Percentiles rank a stretch among this genome's conserved stretches.
Conservation (phyloP, 2,329 filamentous ascomycete species). For the Zalaria obscura region DNA sequence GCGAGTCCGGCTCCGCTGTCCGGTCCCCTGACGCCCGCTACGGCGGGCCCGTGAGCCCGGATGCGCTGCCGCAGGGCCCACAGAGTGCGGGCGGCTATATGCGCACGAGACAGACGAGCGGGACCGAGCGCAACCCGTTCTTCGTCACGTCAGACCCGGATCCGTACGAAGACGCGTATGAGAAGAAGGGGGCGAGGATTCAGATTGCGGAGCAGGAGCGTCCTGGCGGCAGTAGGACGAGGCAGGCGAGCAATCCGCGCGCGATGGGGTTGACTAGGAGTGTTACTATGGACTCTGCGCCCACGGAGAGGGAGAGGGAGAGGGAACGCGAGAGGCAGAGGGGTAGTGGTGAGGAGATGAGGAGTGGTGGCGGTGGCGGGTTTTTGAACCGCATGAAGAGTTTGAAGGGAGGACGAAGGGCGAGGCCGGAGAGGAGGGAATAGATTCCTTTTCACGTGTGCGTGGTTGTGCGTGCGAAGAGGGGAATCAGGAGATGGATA, state of each 20-base stretch:
- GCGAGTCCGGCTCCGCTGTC: slow-evolving; percentile 17
- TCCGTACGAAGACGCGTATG: slow-evolving; percentile 58
- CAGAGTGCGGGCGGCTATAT: slow-evolving; percentile 26
- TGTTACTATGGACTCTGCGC: slow-evolving; percentile 31
- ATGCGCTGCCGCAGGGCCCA: slow-evolving; percentile 6
- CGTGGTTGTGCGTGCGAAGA: too few species aligned
- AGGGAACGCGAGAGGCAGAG: slow-evolving; percentile 18
- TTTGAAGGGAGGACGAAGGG: slow-evolving; percentile 55
- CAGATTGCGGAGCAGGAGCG: slow-evolving; percentile 28
- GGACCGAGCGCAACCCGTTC: slow-evolving; percentile 56
- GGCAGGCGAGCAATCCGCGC: slow-evolving; percentile 46
- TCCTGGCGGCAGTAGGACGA: slow-evolving; percentile 4
- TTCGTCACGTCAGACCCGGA: slow-evolving; percentile 28
- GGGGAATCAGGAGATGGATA: not conserved
- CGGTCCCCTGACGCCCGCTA: slow-evolving; percentile 41
- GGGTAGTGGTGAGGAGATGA: slow-evolving; percentile 3
- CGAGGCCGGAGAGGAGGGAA: slow-evolving; percentile 16
- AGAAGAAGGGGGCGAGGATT: slow-evolving; percentile 48
- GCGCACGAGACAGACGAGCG: slow-evolving; percentile 19
- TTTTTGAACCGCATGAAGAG: slow-evolving; percentile 72
- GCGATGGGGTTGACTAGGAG: slow-evolving; percentile 47
- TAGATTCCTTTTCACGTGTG: not conserved
- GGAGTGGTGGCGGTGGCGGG: slow-evolving; percentile 39
- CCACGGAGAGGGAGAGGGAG: slow-evolving; percentile 5
- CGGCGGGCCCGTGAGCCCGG: slow-evolving; percentile 8